Evolutionary conservation across 352 stramenopile species (phyloP), one percentile per base, ranked within the genome.

Genomic region (Lagenidium sp.): DNA sequence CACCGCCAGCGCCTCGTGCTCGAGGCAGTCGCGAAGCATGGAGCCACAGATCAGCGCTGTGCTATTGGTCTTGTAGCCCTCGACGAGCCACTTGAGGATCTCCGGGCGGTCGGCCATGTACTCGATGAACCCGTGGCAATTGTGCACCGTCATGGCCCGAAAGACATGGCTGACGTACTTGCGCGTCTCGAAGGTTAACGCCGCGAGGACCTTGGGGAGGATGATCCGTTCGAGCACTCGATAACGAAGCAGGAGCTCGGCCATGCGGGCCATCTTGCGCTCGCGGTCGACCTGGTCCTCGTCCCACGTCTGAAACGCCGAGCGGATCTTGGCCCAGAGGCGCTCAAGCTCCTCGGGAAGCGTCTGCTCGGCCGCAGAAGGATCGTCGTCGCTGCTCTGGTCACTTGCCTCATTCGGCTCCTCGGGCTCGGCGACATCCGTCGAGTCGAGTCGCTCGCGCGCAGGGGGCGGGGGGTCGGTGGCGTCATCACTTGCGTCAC

Each of bases 121-220:
- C 49, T 77, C 67, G 31, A 75, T 69, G 37, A 88, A 87, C 19
- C 61, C 56, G 23, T 69, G 66, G 32, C 79, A 44, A 31, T 85
- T 75, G 55, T 84, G 79, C 35, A 86, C 65, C 12, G 72, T 85
- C 58, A 92, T 72, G 7, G 74, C 76, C 16, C 74, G 72, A 37
- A 92, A 86, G 8, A 92, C 70, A 30, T 81, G 68, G 29, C 65
- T 68, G 19, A 92, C 67, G 35, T 85, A 86, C 63, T 89, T 92
- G 57, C 74, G 79, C 19, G 74, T 81, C 60, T 92, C 74, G 39
- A 92, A 92, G 31, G 76, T 86, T 32, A 92, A 57, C 36, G 72
- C 65, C 7, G 50, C 61, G 24, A 92, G 51, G 38, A 92, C 69
- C 37, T 83, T 82, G 8, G 79, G 79, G 39, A 77, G 56, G 34